Evolutionary conservation across 257 asterid species (phyloP), one percentile per base, ranked within the genome.

Genomic region (Agastache rugosa): DNA sequence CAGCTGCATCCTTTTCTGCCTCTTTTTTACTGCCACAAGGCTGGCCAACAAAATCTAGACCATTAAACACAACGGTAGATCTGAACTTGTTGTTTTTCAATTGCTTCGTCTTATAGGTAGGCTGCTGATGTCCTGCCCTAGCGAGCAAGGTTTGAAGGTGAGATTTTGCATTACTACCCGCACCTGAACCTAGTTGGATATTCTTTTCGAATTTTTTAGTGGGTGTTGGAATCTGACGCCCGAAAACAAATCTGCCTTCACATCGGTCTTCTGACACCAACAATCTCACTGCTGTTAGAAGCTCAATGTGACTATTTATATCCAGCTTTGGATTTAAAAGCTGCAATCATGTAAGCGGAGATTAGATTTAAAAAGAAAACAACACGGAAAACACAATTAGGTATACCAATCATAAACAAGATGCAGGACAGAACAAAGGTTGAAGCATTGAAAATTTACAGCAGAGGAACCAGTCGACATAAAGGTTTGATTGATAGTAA

Each of bases 1-100:
- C 84, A 72, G 98, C 98, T 31, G 98, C 98, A 74, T 85, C 96
- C 78, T 93, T 91, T 73, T 93, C 98, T 29, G 98, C 97, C 54
- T 89, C 97, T 85, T 91, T 93, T 84, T 93, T 93, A 84, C 88
- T 91, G 67, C 88, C 78, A 48, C 85, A 80, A 75, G 97, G 87
- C 79, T 66, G 88, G 69, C 98, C 98, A 22, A 53, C 81, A 77
- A 93, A 93, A 80, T 91, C 93, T 74, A 93, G 78, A 63, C 96
- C 97, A 63, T 87, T 93, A 81, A 93, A 88, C 67, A 82, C 54
- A 73, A 88, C 96, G 22, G 89, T 88, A 44, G 96, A 79, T 63
- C 89, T 88, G 82, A 91, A 93, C 80, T 81, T 81, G 71, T 89
- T 91, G 78, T 86, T 85, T 60, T 88, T 91, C 65, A 91, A 69